Base-by-base conservation (phyloP, 805 yeast genomes). In the Candida insectorum region DNA sequence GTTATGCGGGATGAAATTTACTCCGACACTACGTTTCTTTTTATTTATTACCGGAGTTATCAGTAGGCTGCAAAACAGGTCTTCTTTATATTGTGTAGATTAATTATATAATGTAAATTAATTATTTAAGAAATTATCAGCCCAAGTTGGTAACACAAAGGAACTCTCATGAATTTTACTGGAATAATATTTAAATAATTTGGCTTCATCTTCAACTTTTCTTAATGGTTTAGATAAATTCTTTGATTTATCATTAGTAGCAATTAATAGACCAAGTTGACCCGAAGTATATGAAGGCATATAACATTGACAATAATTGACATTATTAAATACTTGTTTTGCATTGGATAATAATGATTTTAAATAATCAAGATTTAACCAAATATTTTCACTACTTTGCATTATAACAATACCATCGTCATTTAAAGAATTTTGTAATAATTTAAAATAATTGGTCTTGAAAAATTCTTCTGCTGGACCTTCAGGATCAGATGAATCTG, bases 401-500 rank as follows among this genome's bases (percentile, higher is more conserved):
- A 87, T 82, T 28, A 88, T 82, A 30, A 87, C 82, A 23, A 87
- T 77, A 17, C 81, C 81, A 41, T 78, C 65, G 2, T 68, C 67
- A 28, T 73, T 73, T 35, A 88, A 69, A 4, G 93, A 84, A 37
- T 73, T 70, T 41, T 65, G 50, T 37, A 89, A 63, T 35, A 88
- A 62, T 49, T 77, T 67, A 60, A 87, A 88, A 62, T 88, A 88
- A 36, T 73, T 76, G 40, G 72, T 70, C 56, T 86, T 85, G 65
- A 88, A 88, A 47, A 88, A 84, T 13, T 84, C 84, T 49, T 81
- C 94, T 1, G 97, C 97, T 5, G 97, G 97, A 3, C 93, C 96
- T 48, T 88, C 96, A 1, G 96, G 96, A 58, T 88, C 97, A 2
- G 94, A 82, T 2, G 95, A 85, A 57, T 88, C 97, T 12, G 95